phyloP scores from a whole-genome alignment of 371 early-diverging fungal species.

The Actinomortierella ambigua region DNA sequence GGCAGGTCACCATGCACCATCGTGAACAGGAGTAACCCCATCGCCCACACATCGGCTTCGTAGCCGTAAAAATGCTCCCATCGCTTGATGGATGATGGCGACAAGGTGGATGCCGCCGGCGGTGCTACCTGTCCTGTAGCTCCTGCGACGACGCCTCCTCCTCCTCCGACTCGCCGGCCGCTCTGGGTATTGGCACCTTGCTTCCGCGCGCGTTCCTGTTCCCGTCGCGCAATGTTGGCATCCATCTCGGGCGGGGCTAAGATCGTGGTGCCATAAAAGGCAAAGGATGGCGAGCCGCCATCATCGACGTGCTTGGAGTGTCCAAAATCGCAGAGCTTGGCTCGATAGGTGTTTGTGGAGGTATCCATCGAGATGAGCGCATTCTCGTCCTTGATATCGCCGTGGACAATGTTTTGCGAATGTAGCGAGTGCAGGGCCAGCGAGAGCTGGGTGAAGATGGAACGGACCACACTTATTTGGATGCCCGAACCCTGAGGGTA shows the following conservation, averaged over 20 bases:
- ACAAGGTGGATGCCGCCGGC: neutral
- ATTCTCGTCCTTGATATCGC: constrained; percentile 44
- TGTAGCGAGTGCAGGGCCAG: constrained; percentile 33
- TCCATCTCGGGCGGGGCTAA: constrained; percentile 45
- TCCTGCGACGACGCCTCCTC: neutral
- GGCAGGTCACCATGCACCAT: constrained; percentile 43
- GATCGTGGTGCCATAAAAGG: constrained; percentile 38
- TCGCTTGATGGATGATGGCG: neutral
- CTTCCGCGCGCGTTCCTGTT: too few species aligned
- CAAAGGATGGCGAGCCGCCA: constrained; percentile 16
- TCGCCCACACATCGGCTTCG: constrained; percentile 42
- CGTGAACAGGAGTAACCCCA: constrained; percentile 31
- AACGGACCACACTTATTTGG: constrained; percentile 18
- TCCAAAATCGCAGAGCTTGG: constrained; percentile 42
- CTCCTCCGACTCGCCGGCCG: constrained; percentile 9
- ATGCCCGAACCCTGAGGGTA: constrained; percentile 24
- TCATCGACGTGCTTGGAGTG: constrained; percentile 27
- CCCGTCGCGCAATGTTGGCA: constrained; percentile 3
- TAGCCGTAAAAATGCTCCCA: constrained; percentile 31
- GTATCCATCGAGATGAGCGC: constrained; percentile 28
- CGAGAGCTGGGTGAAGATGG: constrained; percentile 33
- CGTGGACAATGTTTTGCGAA: constrained; percentile 33
- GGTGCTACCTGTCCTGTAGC: too few species aligned
- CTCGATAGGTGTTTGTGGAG: constrained; percentile 15
- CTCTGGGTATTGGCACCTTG: too few species aligned